Base-by-base conservation (phyloP, 352 stramenopile genomes). In the Poterioochromonas sp. region DNA sequence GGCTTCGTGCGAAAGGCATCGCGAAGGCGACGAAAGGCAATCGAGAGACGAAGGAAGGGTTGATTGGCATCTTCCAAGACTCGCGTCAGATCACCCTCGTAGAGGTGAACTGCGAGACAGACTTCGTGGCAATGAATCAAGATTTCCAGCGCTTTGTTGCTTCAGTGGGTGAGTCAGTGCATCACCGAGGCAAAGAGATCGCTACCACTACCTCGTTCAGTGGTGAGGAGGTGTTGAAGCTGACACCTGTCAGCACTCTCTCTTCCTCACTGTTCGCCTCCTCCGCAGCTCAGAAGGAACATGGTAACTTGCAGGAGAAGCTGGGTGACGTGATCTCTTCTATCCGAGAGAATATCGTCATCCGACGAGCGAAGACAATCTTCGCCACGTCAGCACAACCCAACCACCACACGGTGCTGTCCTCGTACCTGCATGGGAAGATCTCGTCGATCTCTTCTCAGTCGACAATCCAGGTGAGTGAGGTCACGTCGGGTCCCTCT, bases 1-100 rank as follows among this genome's bases (percentile, higher is more conserved):
- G 87, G 84, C 80, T 93, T 20, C 86, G 88, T 41, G 87, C 90
- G 78, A 85, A 92, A 73, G 88, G 88, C 37, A 81, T 82, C 41
- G 83, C 84, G 37, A 89, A 88, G 79, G 81, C 0, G 82, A 82
- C 22, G 88, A 88, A 79, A 80, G 88, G 0, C 76, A 83, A 88
- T 78, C 84, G 86, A 58, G 80, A 88, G 49, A 35, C 65, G 0
- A 83, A 88, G 0, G 82, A 83, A 1, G 81, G 87, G n/a, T 26
- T 73, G 20, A 80, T 87, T 60, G 76, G 78, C 12, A 58, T 82
- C 0, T 26, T 26, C 47, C 76, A 86, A 63, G 29, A 77, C 5
- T 79, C 80, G 35, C 78, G 62, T 11, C 80, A 83, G 35, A 26
- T 58, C 15, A 82, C 79, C 49, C 65, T 88, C n/a, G 82, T 88